phyloP scores from a whole-genome alignment of 805 yeast genomes.

The Torulaspora quercuum region DNA sequence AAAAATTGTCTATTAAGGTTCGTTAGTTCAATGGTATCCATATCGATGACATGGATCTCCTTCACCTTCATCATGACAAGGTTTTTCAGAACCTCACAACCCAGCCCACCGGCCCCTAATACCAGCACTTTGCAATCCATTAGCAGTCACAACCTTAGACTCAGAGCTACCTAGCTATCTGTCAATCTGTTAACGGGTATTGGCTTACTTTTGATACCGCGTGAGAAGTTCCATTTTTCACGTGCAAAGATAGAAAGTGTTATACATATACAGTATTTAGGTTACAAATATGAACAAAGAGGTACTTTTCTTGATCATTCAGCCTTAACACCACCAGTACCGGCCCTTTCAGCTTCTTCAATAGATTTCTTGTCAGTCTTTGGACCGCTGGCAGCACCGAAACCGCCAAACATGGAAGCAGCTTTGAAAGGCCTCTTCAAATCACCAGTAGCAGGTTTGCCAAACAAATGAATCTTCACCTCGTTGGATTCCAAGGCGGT shows the following conservation, averaged over 20 bases:
- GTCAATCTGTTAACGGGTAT: too few relatives aligned
- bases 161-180: too few relatives aligned
- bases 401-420: conserved; percentile 70
- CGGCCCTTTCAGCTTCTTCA: conserved; percentile 79
- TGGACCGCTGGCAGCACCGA: conserved; percentile 47
- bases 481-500: conserved; percentile 84
- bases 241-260: too few relatives aligned
- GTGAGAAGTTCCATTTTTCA: too few relatives aligned
- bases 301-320: too few relatives aligned
- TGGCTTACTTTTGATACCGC: too few relatives aligned
- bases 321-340: conserved; percentile 84
- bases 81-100: conserved; percentile 84
- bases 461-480: conserved; percentile 86
- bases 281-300: too few relatives aligned
- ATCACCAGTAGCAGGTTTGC: conserved; percentile 79
- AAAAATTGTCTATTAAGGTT: conserved; percentile 89
- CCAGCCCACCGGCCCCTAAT: conserved; percentile 94
- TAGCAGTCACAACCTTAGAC: too few relatives aligned
- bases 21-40: conserved; percentile 89
- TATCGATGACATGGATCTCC: conserved; percentile 79
- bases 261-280: too few relatives aligned
- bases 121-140: conserved; percentile 51
- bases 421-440: conserved; percentile 96
- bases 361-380: conserved; percentile 86
- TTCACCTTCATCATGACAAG: conserved; percentile 64